A percentile compares a stretch with the other conserved stretches of the same genome.
Conservation (phyloP, 345 rosid genomes). For the Melaleuca alternifolia region DNA sequence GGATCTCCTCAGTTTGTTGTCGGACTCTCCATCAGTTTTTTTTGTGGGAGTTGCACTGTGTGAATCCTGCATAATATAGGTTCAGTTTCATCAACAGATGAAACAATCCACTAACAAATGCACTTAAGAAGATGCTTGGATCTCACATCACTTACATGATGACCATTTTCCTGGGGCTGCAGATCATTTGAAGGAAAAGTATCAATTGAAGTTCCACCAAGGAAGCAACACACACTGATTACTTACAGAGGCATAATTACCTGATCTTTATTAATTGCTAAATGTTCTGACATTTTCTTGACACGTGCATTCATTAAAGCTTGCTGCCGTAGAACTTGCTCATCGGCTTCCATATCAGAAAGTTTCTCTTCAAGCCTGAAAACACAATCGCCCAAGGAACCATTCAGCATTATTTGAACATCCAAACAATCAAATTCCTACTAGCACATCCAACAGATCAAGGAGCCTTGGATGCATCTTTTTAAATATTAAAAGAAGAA, state of each 20-base stretch:
- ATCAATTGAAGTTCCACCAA: conserved; percentile 3
- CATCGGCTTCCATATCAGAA: conserved; percentile 77
- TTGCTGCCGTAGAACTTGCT: conserved; percentile 63
- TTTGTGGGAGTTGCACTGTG: conserved; percentile 31
- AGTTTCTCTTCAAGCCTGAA: conserved; percentile 76
- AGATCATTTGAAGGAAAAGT: conserved; percentile 5
- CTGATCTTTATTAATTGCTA: conserved; percentile 31
- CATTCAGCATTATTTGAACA: background rate
- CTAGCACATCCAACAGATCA: background rate
- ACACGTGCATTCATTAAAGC: conserved; percentile 36
- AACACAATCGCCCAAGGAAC: background rate
- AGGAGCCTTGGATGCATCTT: background rate
- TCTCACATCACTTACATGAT: conserved; percentile 35
- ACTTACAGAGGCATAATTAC: conserved; percentile 16
- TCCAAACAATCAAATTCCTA: background rate
- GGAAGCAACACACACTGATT: background rate
- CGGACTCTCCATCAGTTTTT: conserved; percentile 44
- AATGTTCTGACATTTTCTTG: conserved; percentile 47
- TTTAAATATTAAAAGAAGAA: background rate
- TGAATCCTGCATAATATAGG: conserved; percentile 34
- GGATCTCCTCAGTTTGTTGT: conserved; percentile 45
- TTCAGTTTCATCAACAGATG: background rate
- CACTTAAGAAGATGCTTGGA: background rate
- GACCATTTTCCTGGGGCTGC: conserved; percentile 70
- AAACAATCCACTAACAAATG: background rate